Base-by-base conservation (phyloP, 179 eudicot genomes). In the Beta corolliflora region DNA sequence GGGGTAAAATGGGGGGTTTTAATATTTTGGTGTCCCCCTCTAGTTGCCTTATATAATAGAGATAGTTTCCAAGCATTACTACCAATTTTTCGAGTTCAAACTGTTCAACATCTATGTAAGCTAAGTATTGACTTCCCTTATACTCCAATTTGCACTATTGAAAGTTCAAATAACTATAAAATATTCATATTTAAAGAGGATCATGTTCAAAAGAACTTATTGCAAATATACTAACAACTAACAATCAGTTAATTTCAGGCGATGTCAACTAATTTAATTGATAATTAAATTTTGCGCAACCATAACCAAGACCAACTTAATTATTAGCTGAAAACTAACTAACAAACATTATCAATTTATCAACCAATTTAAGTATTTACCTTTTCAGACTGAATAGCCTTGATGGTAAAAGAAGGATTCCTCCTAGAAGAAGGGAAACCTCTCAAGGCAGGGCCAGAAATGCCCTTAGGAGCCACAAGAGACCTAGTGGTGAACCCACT, bases 321-420 rank as follows among this genome's bases (percentile, higher is more conserved):
- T 25, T 25, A 25, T 25, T 25, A 25, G 29, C 0, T 1, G 29
- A 25, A 25, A 25, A 25, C 29, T 25, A 25, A 25, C 29, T 0
- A 25, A 25, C 29, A 25, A 25, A 25, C 29, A 25, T 25, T 25
- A 25, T 25, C 29, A 25, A 25, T 25, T 25, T 25, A 25, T 25
- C 29, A 0, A 25, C 29, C 29, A 25, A 25, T n/a, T 25, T 0
- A 25, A 25, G 29, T 2, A 52, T 1, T 25, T 78, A 94, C 98
- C 97, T 94, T 94, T 6, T 94, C 93, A 15, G 96, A 55, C 78
- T 91, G 92, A 83, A 94, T 36, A 46, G 98, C 97, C 81, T 83
- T 91, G 84, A 93, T 59, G 83, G 92, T 88, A 86, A 91, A 91
- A 60, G 88, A 83, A 75, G 89, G 18, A 54, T 59, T 61, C 58